Base-by-base conservation (phyloP, 768 basidiomycete genomes). In the Boletus sensibilis region DNA sequence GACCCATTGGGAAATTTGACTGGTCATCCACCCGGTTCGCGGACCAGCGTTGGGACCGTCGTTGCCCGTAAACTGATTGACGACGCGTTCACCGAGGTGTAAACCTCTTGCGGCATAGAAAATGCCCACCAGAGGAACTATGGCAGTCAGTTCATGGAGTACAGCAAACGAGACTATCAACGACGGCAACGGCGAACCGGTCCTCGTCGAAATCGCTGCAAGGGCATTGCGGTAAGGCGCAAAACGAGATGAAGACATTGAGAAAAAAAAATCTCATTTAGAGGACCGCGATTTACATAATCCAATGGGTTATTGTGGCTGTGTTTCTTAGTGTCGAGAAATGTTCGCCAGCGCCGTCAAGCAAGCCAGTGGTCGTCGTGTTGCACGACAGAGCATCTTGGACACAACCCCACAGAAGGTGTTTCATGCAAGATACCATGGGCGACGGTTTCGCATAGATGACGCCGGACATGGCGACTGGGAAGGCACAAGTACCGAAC, bases 131-230 rank as follows among this genome's bases (percentile, higher is more conserved):
- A 94, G 78, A 3, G 94, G 92, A 0, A 84, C 77, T 49, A 94
- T 66, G 0, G 94, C 92, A 0, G 92, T 94, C 12, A 92, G 60
- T 67, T 97, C 94, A 66, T 97, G 94, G 3, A 97, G 77, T 51
- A 94, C 73, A 6, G 82, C 85, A 61, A 97, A 96, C 0, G 93
- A 92, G 40, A 90, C 82, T 60, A 59, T 50, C 47, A 97, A 80
- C 12, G 92, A 92, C 1, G 92, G 79, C 1, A 95, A 67, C 14
- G 91, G 90, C 2, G 89, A 78, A 18, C 88, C 83, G 18, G 92
- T 92, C 37, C 86, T 81, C 7, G 78, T 72, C 18, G 93, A 86
- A 12, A 94, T 65, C 2, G 78, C 73, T 18, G 77, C 73, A 33
- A 94, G 79, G 0, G 81, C 80, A 31, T 78, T 71, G 59, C 71